Percentiles rank a stretch among this genome's conserved stretches.
Conservation (phyloP, 805 yeast genomes). For the Metschnikowia amazonensis region DNA sequence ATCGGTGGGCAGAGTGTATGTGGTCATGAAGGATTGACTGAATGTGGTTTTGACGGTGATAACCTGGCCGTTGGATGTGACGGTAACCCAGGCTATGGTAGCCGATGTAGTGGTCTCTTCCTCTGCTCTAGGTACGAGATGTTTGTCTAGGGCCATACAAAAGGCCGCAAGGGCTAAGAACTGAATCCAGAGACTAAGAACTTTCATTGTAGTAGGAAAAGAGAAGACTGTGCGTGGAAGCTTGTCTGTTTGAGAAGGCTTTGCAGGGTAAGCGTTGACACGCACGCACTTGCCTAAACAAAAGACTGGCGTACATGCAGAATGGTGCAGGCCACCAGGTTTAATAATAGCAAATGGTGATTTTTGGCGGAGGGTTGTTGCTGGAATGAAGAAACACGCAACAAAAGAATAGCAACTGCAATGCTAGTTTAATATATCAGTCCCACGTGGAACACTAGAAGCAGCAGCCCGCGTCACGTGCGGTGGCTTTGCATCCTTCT, state of each 20-base stretch:
- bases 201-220: constrained; percentile 9
- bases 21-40: constrained; percentile 26
- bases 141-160: constrained; percentile 11
- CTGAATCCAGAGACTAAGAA: constrained; percentile 4
- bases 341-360: neutral
- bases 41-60: constrained; percentile 24
- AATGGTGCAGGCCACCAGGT: neutral
- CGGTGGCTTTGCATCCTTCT: neutral
- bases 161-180: constrained; percentile 10
- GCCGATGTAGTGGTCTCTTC: constrained; percentile 16
- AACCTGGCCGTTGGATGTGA: constrained; percentile 29
- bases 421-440: neutral
- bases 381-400: neutral
- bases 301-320: neutral
- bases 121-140: too few relatives aligned
- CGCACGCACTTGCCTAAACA: neutral
- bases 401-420: neutral
- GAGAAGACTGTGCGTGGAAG: neutral
- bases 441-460: neutral
- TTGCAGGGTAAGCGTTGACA: neutral
- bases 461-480: neutral
- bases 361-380: neutral
- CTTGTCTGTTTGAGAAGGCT: neutral
- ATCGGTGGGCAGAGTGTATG: constrained; percentile 18
- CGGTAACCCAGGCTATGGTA: constrained; percentile 36